phyloP scores from a whole-genome alignment of 768 basidiomycete species.

The Clavulina sp. region DNA sequence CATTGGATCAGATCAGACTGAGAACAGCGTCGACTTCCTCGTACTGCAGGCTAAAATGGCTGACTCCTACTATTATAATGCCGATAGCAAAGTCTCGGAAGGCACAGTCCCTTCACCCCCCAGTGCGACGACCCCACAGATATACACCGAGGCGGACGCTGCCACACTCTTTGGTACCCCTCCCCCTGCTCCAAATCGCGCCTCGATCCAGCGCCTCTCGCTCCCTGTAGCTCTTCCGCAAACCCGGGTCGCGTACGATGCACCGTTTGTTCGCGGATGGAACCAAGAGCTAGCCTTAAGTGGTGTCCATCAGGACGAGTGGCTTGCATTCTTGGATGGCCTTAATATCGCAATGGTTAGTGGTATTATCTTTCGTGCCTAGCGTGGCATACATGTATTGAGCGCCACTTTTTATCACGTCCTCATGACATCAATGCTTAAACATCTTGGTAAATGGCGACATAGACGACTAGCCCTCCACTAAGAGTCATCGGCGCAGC shows the following conservation, averaged over 20 bases:
- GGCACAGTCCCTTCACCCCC: too few relatives aligned
- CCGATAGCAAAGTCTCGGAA: too few relatives aligned
- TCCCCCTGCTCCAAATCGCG: background rate
- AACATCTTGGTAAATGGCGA: background rate
- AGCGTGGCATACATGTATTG: background rate
- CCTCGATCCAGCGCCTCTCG: background rate
- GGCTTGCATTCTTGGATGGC: slow-evolving; percentile 7
- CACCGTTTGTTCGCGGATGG: slow-evolving; percentile 4
- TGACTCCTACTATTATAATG: too few relatives aligned
- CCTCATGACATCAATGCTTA: background rate
- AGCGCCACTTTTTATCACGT: background rate
- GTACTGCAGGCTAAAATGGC: too few relatives aligned
- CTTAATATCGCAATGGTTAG: background rate
- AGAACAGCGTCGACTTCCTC: too few relatives aligned
- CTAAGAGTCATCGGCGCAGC: slow-evolving; percentile 5
- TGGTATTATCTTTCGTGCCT: background rate
- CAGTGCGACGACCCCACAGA: too few relatives aligned
- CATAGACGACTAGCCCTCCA: slow-evolving; percentile 3
- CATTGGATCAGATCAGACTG: too few relatives aligned
- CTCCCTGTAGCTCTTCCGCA: slow-evolving; percentile 3
- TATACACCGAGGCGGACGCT: slow-evolving; percentile 5
- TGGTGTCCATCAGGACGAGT: slow-evolving; percentile 3
- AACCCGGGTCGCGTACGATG: background rate
- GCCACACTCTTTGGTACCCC: background rate
- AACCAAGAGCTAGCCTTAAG: background rate